A percentile compares a stretch with the other conserved stretches of the same genome.
These are phyloP conservation scores for Colletotrichum lini DNA, from an alignment of 2,329 filamentous ascomycete genomes.

Conservation along the genomic window DNA sequence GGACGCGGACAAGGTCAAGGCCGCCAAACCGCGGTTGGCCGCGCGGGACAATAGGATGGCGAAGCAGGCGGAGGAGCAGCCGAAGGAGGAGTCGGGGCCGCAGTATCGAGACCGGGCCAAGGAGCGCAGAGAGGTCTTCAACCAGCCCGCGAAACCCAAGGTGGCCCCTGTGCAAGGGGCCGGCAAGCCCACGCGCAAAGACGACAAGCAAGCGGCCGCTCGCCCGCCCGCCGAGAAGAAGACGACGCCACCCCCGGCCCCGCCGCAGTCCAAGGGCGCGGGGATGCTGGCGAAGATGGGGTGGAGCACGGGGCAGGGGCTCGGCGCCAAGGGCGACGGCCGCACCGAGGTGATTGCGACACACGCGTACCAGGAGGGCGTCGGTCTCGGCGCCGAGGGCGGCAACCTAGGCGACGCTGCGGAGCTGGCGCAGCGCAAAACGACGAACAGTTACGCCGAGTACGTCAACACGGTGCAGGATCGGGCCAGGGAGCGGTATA, in stretches of 20 bases:
- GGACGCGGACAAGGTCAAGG: conserved; percentile 63
- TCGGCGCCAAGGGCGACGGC: conserved; percentile 75
- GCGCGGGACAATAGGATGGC: conserved; percentile 54
- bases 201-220: conserved; percentile 46
- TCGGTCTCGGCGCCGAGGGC: conserved; percentile 78
- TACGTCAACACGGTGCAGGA: conserved; percentile 77
- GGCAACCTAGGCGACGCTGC: conserved; percentile 79
- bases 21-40: conserved; percentile 56
- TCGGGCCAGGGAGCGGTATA: conserved; percentile 76
- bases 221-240: conserved; percentile 45
- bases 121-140: conserved; percentile 74
- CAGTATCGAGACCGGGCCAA: conserved; percentile 78
- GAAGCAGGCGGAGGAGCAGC: conserved; percentile 49
- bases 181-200: conserved; percentile 49
- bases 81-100: conserved; percentile 41
- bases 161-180: conserved; percentile 45
- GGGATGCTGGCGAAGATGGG: conserved; percentile 81
- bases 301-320: conserved; percentile 75
- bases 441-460: conserved; percentile 70
- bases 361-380: conserved; percentile 76
- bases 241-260: conserved; percentile 48
- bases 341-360: conserved; percentile 75
- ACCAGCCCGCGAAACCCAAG: conserved; percentile 70
- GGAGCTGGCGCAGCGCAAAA: conserved; percentile 73
- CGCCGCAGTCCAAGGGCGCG: conserved; percentile 72